Evolutionary conservation across 495 filamentous ascomycete genomes (phyloP).

Genomic region (Letharia columbiana): DNA sequence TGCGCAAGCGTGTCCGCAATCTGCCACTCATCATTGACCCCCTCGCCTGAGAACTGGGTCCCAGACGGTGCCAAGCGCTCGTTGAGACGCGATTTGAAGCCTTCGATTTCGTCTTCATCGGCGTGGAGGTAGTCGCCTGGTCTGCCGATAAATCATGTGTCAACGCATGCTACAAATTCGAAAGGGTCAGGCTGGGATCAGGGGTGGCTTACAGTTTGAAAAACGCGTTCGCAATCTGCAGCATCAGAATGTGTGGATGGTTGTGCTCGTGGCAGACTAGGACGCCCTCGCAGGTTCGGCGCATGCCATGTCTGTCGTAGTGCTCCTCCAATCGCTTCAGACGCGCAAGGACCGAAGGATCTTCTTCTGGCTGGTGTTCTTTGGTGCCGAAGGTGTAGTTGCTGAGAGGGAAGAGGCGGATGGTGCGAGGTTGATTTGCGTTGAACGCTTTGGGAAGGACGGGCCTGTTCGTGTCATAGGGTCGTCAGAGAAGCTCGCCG

Average conservation of each 20-base stretch:
- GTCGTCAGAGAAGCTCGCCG: slow-evolving; percentile 9
- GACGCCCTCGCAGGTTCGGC: slow-evolving; percentile 90
- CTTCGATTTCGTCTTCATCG: slow-evolving; percentile 82
- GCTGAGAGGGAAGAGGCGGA: slow-evolving; percentile 88
- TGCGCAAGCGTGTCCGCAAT: slow-evolving; percentile 90
- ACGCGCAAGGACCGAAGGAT: slow-evolving; percentile 86
- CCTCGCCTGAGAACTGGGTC: slow-evolving; percentile 75
- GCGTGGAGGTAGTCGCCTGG: slow-evolving; percentile 92
- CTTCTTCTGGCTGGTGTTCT: slow-evolving; percentile 95
- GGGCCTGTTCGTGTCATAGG: slow-evolving; percentile 41
- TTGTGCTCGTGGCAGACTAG: slow-evolving; percentile 98
- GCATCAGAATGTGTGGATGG: slow-evolving; percentile 94
- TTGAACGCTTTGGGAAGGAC: slow-evolving; percentile 76
- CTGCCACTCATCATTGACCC: slow-evolving; percentile 83
- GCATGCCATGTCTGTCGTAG: slow-evolving; percentile 87
- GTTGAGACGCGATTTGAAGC: slow-evolving; percentile 86
- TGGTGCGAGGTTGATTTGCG: slow-evolving; percentile 78
- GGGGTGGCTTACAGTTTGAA: slow-evolving; percentile 70
- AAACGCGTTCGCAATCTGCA: slow-evolving; percentile 98
- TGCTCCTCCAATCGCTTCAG: slow-evolving; percentile 90
- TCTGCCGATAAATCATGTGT: slow-evolving; percentile 29
- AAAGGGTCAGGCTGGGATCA: background rate
- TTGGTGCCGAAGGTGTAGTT: slow-evolving; percentile 99
- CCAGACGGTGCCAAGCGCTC: slow-evolving; percentile 88
- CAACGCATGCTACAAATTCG: background rate